Conservation (phyloP, 148 eudicot species). For the Bassia scoparia region DNA sequence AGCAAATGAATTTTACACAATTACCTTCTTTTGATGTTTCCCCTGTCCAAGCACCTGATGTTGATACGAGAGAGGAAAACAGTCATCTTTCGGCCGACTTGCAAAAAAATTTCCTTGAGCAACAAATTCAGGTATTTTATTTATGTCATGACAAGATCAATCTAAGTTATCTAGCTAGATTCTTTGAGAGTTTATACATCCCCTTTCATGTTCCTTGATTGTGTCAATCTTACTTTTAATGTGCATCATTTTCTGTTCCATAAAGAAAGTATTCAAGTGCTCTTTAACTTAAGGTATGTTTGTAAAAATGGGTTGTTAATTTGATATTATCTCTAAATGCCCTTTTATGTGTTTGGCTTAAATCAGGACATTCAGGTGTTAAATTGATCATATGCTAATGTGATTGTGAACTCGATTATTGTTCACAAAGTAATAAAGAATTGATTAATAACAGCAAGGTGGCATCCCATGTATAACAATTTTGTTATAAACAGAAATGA, state of each 20-base stretch:
- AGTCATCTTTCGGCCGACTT: conserved; percentile 35
- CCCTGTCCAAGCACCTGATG: conserved; percentile 35
- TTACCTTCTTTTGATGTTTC: conserved; percentile 37
- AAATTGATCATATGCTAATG: too few species aligned
- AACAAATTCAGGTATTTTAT: conserved; percentile 67
- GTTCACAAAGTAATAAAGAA: too few species aligned
- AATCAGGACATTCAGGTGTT: too few species aligned
- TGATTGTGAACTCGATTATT: too few species aligned
- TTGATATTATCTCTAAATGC: too few species aligned
- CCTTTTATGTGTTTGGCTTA: too few species aligned
- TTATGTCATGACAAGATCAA: neutral
- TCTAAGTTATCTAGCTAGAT: neutral
- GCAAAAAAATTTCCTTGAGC: conserved; percentile 49
- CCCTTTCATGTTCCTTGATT: neutral
- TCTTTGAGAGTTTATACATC: neutral
- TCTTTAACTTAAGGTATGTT: too few species aligned
- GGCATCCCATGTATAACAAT: too few species aligned
- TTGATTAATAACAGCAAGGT: too few species aligned
- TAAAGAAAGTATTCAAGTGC: neutral
- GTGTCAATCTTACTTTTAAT: neutral
- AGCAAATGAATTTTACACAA: conserved; percentile 35
- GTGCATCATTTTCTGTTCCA: neutral
- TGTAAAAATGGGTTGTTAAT: too few species aligned
- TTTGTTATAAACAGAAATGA: too few species aligned
- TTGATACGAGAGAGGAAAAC: conserved; percentile 32